A percentile compares a stretch with the other conserved stretches of the same genome.
Conservation (phyloP, 2,329 filamentous ascomycete species). For the Talaromyces sp. region DNA sequence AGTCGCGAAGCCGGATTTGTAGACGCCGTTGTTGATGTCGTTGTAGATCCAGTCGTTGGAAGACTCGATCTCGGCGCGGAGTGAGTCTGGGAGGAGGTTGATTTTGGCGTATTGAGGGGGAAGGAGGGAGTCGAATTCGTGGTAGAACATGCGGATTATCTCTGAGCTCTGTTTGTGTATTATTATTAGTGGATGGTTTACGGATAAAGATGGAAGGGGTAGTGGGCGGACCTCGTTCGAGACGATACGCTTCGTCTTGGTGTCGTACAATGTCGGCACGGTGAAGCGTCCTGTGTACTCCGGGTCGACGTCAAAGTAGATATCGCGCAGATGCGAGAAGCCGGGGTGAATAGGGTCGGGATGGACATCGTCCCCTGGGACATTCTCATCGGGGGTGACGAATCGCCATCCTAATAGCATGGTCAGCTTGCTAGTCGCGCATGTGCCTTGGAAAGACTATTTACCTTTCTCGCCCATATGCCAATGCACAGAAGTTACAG, state of each 20-base stretch:
- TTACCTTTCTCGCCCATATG: conserved; percentile 67
- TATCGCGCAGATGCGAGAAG: conserved; percentile 69
- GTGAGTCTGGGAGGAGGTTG: conserved; percentile 63
- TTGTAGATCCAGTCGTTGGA: conserved; percentile 78
- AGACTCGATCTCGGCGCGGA: conserved; percentile 69
- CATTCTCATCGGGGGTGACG: conserved; percentile 59
- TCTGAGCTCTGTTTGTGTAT: conserved; percentile 58
- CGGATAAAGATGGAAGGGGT: neutral
- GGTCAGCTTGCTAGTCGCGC: neutral
- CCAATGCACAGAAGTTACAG: conserved; percentile 85
- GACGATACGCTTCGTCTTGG: conserved; percentile 69
- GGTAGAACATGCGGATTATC: conserved; percentile 86
- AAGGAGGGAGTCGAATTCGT: conserved; percentile 72
- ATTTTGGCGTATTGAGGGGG: conserved; percentile 58
- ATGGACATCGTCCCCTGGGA: conserved; percentile 54
- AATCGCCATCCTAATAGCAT: conserved; percentile 72
- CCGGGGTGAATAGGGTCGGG: conserved; percentile 60
- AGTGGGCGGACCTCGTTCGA: conserved; percentile 68
- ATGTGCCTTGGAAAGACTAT: neutral
- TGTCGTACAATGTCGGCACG: conserved; percentile 77
- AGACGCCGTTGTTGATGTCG: conserved; percentile 52
- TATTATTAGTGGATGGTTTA: neutral
- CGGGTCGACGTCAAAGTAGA: conserved; percentile 74
- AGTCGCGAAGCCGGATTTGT: conserved; percentile 73
- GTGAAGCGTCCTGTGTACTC: conserved; percentile 78